Evolutionary conservation across 2,329 filamentous ascomycete genomes (phyloP), one percentile per base, ranked within the genome.

Genomic region (Claviceps humidiphila): DNA sequence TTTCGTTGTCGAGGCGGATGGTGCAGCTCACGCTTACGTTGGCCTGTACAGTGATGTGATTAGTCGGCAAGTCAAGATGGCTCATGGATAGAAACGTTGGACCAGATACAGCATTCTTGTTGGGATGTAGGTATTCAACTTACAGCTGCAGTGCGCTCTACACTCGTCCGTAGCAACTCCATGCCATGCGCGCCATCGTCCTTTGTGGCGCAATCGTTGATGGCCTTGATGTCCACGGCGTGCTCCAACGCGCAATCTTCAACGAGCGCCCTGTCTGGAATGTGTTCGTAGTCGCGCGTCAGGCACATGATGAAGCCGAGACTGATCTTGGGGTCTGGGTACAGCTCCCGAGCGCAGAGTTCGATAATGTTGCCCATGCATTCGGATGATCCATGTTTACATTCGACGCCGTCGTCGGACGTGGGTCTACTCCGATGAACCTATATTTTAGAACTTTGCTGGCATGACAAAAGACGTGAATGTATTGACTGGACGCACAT

Each of bases 261-360:
- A 42, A 96, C 77, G 17, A 96, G 76, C n/a, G 76, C 75, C 49
- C 84, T 79, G 38, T 87, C 74, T 2, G 93, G 91, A 38, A 98
- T 95, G 7, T 82, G 68, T 22, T 74, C 52, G 68, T 90, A 98
- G 56, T 89, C 79, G 56, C 76, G 78, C 22, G 84, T 82, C 53
- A 98, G 71, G 71, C 93, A 98, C 78, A 94, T 93, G 53, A 89
- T 84, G 70, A 97, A 98, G 55, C 91, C 91, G 22, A 98, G 81
- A 61, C 85, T 90, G 58, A 84, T 87, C 69, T 95, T 93, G 37
- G 87, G 87, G 58, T 90, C 82, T 34, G 87, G 86, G 63, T 93
- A 93, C 37, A 93, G 76, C 57, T 85, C 75, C 54, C 84, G 83
- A 38, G 90, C 90, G 70, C 93, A 98, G 49, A 98, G 84, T 66